Base-by-base conservation (phyloP, 441 rosid genomes). In the Raphanus hybrid region DNA sequence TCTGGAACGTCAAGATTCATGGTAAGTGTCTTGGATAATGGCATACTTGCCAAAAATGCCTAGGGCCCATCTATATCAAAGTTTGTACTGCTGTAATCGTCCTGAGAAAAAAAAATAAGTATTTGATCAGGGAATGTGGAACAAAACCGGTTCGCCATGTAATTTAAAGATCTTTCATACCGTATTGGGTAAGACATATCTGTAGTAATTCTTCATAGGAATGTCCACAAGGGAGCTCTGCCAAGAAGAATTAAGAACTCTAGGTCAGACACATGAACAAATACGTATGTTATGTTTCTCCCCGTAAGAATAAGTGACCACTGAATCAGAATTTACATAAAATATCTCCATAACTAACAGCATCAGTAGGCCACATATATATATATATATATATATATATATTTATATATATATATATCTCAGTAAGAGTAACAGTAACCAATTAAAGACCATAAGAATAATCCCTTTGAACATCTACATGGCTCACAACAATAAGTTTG, bases 1-100 rank as follows among this genome's bases (percentile, higher is more conserved):
- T 96, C 99, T 48, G 98, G 99, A 82, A 96, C 99, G 80, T 96
- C 99, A 75, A 96, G 96, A 86, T 96, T 96, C 99, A 96, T 94
- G 80, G 99, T 96, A 78, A 96, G 99, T 45, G 98, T 96, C 84
- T 96, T 96, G 57, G 99, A 92, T 69, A 94, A 77, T 55, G 98
- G 99, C 99, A 96, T 96, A 80, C 92, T 96, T 15, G 98, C 92
- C 35, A 96, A 96, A 87, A 90, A 92, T 14, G 99, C 99, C 84
- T 85, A 90, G 26, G 99, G 98, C 35, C 99, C 99, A 84, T 87
- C 86, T 76, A 94, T 87, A 23, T 90, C 79, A 81, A 79, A 80
- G 81, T 88, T 89, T 52, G 79, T 82, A 80, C 85, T 84, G 85
- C 99, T 96, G 84, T 90, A 96, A 78, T 96, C 99, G 76, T 96